Percentiles rank a stretch among this genome's conserved stretches.
These are phyloP conservation scores for Monosporascus ibericus DNA, from an alignment of 2,329 filamentous ascomycete species.

Conservation along the genomic window DNA sequence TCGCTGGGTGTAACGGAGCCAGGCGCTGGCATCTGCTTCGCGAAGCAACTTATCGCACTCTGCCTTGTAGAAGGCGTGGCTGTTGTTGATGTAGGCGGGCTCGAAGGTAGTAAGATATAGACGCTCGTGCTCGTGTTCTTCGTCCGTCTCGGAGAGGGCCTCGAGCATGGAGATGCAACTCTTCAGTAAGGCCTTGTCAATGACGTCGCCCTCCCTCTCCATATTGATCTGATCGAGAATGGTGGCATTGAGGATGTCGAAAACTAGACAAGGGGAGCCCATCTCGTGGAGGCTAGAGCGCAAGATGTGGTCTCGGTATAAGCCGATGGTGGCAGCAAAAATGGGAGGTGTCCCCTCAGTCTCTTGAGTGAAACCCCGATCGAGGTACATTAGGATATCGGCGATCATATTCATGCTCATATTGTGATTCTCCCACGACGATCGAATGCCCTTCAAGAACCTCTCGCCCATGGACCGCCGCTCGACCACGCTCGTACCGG, in stretches of 20 bases:
- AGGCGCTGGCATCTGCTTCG: constrained; percentile 73
- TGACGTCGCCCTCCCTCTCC: constrained; percentile 84
- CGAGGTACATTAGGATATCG: constrained; percentile 96
- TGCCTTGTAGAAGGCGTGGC: constrained; percentile 63
- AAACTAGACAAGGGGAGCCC: constrained; percentile 47
- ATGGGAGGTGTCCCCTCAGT: constrained; percentile 62
- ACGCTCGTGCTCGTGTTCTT: constrained; percentile 71
- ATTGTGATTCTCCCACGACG: constrained; percentile 84
- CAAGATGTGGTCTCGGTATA: constrained; percentile 84
- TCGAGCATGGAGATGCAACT: constrained; percentile 88
- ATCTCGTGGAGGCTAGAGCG: constrained; percentile 46
- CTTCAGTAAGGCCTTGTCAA: constrained; percentile 76
- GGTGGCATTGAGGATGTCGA: constrained; percentile 71
- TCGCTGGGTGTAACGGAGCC: constrained; percentile 69
- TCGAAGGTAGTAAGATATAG: constrained; percentile 84
- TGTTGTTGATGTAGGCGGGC: constrained; percentile 65
- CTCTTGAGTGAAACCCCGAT: constrained; percentile 75
- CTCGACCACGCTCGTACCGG: constrained; percentile 66
- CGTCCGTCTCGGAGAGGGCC: constrained; percentile 73
- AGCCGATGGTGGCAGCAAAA: constrained; percentile 74
- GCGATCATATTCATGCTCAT: constrained; percentile 94
- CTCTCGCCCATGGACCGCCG: constrained; percentile 73
- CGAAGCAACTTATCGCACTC: constrained; percentile 72
- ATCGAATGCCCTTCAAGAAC: constrained; percentile 70
- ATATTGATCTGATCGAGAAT: constrained; percentile 87